A percentile compares a stretch with the other conserved stretches of the same genome.
These are phyloP conservation scores for Cyclotella distinguenda DNA, from an alignment of 108 stramenopile genomes.

Conservation along the genomic window DNA sequence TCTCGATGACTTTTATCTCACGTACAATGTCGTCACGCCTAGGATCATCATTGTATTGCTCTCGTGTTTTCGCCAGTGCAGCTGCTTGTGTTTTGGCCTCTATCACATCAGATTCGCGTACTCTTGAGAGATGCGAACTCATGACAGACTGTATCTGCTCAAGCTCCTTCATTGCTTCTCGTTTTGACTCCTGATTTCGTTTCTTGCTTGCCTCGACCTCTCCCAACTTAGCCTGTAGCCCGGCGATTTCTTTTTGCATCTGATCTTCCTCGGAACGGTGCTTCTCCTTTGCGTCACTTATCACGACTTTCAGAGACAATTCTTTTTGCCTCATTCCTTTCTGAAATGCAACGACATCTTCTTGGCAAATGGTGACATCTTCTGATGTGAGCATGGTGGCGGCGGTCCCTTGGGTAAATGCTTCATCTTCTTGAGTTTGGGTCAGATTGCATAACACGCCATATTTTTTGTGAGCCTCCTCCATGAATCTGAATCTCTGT, in stretches of 20 bases:
- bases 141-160: slow-evolving; percentile 24
- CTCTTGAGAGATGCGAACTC: slow-evolving; percentile 27
- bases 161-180: slow-evolving; percentile 52
- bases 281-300: slow-evolving; percentile 39
- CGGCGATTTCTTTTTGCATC: slow-evolving; percentile 57
- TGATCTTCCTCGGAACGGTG: slow-evolving; percentile 54
- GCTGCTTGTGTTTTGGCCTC: slow-evolving; percentile 41
- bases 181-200: slow-evolving; percentile 33
- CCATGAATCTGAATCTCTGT: slow-evolving; percentile 68
- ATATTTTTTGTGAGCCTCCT: slow-evolving; percentile 54
- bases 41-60: slow-evolving; percentile 44
- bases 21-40: slow-evolving; percentile 64
- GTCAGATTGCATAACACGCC: slow-evolving; percentile 51
- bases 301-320: slow-evolving; percentile 33
- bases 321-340: slow-evolving; percentile 50
- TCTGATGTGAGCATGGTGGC: slow-evolving; percentile 30
- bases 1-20: slow-evolving; percentile 73
- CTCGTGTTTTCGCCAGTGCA: slow-evolving; percentile 27
- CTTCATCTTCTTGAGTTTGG: slow-evolving; percentile 56
- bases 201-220: slow-evolving; percentile 55
- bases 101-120: slow-evolving; percentile 50
- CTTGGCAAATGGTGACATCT: slow-evolving; percentile 45
- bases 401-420: slow-evolving; percentile 46
- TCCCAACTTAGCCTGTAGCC: slow-evolving; percentile 56
- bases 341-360: slow-evolving; percentile 70